Conservation (phyloP, 257 asterid genomes). For the Penstemon eatonii region DNA sequence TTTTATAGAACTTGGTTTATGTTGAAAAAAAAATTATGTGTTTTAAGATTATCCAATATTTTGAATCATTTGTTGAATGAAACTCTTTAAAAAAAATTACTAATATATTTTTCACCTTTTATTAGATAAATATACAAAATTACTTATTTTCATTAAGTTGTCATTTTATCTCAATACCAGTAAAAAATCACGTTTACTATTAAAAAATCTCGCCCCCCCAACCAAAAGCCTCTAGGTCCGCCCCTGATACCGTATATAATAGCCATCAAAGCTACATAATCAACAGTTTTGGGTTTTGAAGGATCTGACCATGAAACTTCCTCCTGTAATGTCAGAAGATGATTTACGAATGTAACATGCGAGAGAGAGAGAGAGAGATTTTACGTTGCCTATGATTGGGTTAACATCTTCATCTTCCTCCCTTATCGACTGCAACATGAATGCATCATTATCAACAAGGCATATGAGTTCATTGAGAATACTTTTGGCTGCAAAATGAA, state of each 20-base stretch:
- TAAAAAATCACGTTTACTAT: no score
- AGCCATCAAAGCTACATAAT: conserved; percentile 68
- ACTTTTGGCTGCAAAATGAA: conserved; percentile 46
- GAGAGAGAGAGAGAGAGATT: neutral
- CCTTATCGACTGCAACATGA: conserved; percentile 35
- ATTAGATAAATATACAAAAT: no score
- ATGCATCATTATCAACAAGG: conserved; percentile 55
- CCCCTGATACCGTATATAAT: conserved; percentile 54
- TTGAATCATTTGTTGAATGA: no score
- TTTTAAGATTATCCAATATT: no score
- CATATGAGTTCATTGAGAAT: conserved; percentile 53
- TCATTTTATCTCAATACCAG: no score
- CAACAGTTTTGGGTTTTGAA: conserved; percentile 44
- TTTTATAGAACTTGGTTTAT: no score
- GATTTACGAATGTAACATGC: neutral
- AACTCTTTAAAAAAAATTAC: no score
- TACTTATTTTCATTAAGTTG: no score
- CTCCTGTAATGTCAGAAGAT: conserved; percentile 29
- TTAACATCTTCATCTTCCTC: conserved; percentile 39
- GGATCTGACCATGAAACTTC: conserved; percentile 28
- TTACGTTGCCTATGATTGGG: conserved; percentile 3
- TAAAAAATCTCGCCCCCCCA: no score
- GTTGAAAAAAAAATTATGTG: no score
- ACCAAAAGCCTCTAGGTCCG: no score
- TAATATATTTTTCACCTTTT: no score